A percentile compares a stretch with the other conserved stretches of the same genome.
phyloP scores from a whole-genome alignment of 495 filamentous ascomycete genomes.

The Penicillium riverlandense region DNA sequence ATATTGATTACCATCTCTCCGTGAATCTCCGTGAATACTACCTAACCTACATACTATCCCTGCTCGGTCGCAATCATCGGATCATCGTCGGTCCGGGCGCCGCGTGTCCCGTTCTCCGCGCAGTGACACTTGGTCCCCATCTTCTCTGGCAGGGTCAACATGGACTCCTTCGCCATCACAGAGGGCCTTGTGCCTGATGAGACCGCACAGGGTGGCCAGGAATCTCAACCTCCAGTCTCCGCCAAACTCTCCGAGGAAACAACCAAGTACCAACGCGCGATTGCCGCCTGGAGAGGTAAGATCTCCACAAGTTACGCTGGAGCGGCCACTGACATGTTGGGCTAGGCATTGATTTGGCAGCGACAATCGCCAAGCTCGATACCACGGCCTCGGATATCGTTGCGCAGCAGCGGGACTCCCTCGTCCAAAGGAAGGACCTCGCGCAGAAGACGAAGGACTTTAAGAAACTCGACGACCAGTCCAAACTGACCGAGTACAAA shows the following conservation, averaged over 20 bases:
- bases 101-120: slow-evolving; percentile 24
- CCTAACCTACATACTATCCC: no score
- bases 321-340: background rate
- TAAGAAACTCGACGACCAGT: slow-evolving; percentile 84
- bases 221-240: slow-evolving; percentile 7
- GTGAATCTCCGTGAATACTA: no score
- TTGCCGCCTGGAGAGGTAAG: slow-evolving; percentile 92
- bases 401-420: slow-evolving; percentile 79
- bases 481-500: slow-evolving; percentile 83
- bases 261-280: slow-evolving; percentile 92
- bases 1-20: no score
- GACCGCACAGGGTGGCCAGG: slow-evolving; percentile 21
- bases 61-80: slow-evolving; percentile 2
- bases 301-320: background rate
- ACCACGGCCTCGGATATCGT: slow-evolving; percentile 90
- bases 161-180: slow-evolving; percentile 41
- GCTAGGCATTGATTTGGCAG: slow-evolving; percentile 80
- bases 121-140: slow-evolving; percentile 5
- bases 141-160: slow-evolving; percentile 12
- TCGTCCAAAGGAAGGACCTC: slow-evolving; percentile 91
- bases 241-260: slow-evolving; percentile 46
- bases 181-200: slow-evolving; percentile 31
- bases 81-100: slow-evolving; percentile 22
- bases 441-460: slow-evolving; percentile 99
- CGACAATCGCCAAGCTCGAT: slow-evolving; percentile 81